Evolutionary conservation across 495 filamentous ascomycete species (phyloP), one percentile per base, ranked within the genome.

Genomic region (Hapsidospora chrysogenum): DNA sequence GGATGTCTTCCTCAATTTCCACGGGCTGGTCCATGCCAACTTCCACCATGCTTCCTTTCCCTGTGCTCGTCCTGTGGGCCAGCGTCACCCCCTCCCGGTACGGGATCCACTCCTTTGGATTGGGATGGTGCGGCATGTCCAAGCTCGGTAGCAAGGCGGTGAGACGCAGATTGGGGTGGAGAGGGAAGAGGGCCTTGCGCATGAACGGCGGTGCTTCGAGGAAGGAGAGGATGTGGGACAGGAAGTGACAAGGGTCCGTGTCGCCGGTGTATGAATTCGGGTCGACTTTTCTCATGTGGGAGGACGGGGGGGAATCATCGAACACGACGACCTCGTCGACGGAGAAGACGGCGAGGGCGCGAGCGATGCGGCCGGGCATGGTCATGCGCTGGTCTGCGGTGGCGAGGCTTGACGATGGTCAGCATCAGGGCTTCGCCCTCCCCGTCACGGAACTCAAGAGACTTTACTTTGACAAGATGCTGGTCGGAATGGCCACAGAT

Each of bases 291-390:
- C 40, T 31, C 21, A 55, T 45, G 28, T 57, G 61, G 15, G 54
- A 48, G 21, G 54, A 47, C 10, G 43, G 17, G 0, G 53, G 61
- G 26, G 52, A 60, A 49, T 85, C 80, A 31, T 81, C 68, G 49
- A 76, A 85, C 36, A 85, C 51, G 29, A 85, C 61, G 18, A 87
- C 61, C 51, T 87, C 81, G 45, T 87, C 81, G 35, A 85, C 68
- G 40, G 67, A 76, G 48, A 83, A 85, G 38, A 85, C 76, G 17
- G 78, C 72, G 6, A 74, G 55, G 10, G 76, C 78, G 15, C 81
- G 75, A 2, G 78, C 80, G 16, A 87, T 67, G 36, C 70, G 70
- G 15, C 75, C 73, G 3, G 72, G 74, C 26, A 80, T 58, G 17
- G 58, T 53, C 7, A 72, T 74, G 46, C 76, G 74, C 37, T 76